Percentiles rank a stretch among this genome's conserved stretches.
Evolutionary conservation across 2,329 filamentous ascomycete species (phyloP).

Genomic region (Byssochlamys sp.): DNA sequence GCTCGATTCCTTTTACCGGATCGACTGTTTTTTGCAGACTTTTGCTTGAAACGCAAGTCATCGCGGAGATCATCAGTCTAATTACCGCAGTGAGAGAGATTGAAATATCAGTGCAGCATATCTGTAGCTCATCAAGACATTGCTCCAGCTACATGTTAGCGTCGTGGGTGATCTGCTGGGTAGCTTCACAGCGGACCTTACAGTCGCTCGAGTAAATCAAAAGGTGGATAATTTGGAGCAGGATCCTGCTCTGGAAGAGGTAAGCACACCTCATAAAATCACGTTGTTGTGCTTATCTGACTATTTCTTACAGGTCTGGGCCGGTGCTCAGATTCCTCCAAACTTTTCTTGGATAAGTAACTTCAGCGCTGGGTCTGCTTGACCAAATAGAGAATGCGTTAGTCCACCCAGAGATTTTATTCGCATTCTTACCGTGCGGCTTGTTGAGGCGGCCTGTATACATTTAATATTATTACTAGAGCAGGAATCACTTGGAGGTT

Average conservation of each 20-base stretch:
- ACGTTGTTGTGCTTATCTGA: background rate
- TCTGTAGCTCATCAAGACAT: background rate
- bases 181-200: constrained; percentile 34
- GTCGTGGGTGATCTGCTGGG: constrained; percentile 38
- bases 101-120: background rate
- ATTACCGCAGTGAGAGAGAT: background rate
- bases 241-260: constrained; percentile 28
- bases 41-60: background rate
- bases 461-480: background rate
- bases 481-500: background rate
- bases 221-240: constrained; percentile 32
- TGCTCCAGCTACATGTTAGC: constrained; percentile 9
- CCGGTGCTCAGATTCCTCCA: constrained; percentile 23
- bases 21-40: background rate
- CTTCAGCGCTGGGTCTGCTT: constrained; percentile 16
- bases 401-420: constrained; percentile 19
- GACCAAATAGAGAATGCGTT: constrained; percentile 13
- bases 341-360: constrained; percentile 14
- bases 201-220: constrained; percentile 29
- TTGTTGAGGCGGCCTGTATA: too few species aligned
- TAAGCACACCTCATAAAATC: constrained; percentile 5
- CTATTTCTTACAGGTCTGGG: constrained; percentile 15
- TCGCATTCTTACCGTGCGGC: constrained; percentile 3
- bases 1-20: background rate
- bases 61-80: too few species aligned